Conservation (phyloP, 805 yeast genomes). For the Starmerella vaccinii region DNA sequence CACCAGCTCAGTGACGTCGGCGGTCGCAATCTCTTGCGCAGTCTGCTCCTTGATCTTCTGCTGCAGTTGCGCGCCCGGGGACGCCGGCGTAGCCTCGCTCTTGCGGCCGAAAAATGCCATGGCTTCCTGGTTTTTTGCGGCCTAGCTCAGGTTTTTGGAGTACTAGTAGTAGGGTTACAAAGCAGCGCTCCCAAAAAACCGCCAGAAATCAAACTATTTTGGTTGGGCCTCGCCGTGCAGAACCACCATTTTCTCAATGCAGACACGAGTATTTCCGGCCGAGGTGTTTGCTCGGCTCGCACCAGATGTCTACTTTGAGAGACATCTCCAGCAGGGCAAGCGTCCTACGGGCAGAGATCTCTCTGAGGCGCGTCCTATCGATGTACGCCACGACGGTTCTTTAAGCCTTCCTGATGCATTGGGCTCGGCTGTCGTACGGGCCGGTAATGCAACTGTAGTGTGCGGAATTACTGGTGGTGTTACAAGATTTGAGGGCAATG, state of each 20-base stretch:
- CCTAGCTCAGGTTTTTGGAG: neutral
- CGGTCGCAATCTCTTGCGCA: constrained; percentile 76
- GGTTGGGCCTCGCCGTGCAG: neutral
- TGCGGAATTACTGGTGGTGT: constrained; percentile 57
- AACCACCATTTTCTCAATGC: constrained; percentile 11
- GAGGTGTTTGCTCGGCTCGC: constrained; percentile 73
- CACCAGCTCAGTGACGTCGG: constrained; percentile 79
- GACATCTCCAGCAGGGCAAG: constrained; percentile 63
- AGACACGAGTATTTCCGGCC: constrained; percentile 61
- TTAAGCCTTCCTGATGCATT: constrained; percentile 31
- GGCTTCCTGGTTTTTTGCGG: neutral
- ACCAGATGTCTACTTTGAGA: constrained; percentile 71
- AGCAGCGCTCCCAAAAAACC: neutral
- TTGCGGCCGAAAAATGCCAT: constrained; percentile 21
- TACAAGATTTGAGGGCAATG: constrained; percentile 42
- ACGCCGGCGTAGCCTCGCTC: neutral
- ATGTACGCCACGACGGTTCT: constrained; percentile 26
- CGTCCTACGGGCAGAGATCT: constrained; percentile 64
- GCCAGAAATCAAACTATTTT: neutral
- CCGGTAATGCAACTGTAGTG: constrained; percentile 64
- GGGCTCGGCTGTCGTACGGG: constrained; percentile 59
- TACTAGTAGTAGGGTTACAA: neutral
- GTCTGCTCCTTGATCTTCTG: constrained; percentile 47
- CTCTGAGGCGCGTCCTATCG: constrained; percentile 58
- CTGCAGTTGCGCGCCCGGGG: constrained; percentile 6